Evolutionary conservation across 495 filamentous ascomycete genomes (phyloP), one percentile per base, ranked within the genome.

Genomic region (Aspergillus sclerotiicarbonarius): DNA sequence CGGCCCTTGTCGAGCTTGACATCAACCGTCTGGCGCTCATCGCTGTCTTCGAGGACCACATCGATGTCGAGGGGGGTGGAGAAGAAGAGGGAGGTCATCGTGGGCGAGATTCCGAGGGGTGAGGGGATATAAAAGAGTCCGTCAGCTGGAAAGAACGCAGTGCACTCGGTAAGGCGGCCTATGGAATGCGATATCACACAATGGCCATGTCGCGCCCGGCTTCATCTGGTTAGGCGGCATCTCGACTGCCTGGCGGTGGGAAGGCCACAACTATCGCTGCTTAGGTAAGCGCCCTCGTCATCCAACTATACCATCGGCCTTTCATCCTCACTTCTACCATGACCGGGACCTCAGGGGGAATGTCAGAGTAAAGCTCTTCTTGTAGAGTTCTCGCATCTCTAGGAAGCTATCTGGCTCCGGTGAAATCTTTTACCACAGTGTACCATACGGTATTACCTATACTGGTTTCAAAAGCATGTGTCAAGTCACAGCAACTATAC

Each of bases 61-160:
- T 99, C 94, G 79, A 99, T 99, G 76, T 99, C 94, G 69, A 98
- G 85, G 18, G 95, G 95, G 53, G 94, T 96, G 62, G 90, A 90
- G 80, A 99, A 99, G 79, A 97, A 96, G 82, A 93, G 94, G 41
- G 93, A 94, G 52, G 77, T 72, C 94, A 98, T 96, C 53, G 64
- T 80, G 73, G 68, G 63, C 44, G 64, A 35, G 54, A 45, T 16
- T 31, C 25, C 35, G 33, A 54, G 32, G 8, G n/a, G 47, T 29
- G 32, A 53, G 29, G 32, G 18, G 33, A 35, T 52, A 39, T 21
- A 50, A n/a, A 45, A 33, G 31, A 30, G 31, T 12, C 31, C 29
- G 9, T 57, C 29, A 46, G 53, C 39, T 57, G 9, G 20, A 45
- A 44, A 41, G 49, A 53, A 41, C 25, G 31, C 44, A 12, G 32